Evolutionary conservation across 352 stramenopile species (phyloP), one percentile per base, ranked within the genome.

Genomic region (Globisporangium yorkense): DNA sequence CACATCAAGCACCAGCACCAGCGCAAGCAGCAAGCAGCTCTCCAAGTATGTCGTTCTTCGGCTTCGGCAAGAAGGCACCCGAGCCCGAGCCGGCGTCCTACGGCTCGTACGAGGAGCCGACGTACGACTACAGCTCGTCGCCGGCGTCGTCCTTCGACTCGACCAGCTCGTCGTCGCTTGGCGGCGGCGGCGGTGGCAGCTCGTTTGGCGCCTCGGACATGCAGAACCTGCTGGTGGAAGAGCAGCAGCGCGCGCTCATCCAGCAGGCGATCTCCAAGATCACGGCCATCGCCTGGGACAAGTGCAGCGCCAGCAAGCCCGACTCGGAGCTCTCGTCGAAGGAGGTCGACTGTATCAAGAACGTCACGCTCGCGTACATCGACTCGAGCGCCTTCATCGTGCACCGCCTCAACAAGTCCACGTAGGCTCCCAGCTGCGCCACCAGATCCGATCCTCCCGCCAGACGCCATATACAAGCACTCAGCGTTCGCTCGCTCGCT

Each of bases 241-340:
- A 96, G 70, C 87, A 96, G 72, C 82, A 93, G 70, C 85, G 84
- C 58, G 84, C 81, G 51, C 54, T 94, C 39, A 89, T 96, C 58
- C 87, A 94, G 64, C 80, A 93, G 65, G 85, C 86, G 50, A 82
- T 96, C 55, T 84, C 82, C 57, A 96, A 95, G 80, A 92, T 96
- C 67, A 92, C 87, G 54, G 80, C 84, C 20, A 78, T 95, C 54
- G 88, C 85, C 35, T 96, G 85, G 85, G 86, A 95, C 67, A 96
- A 92, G 66, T 96, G 87, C 67, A 92, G 82, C 66, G 82, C 79
- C 52, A 80, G 64, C 70, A 93, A 91, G 65, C 84, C 85, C 37
- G 86, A 94, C 67, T 74, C 74, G 57, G 80, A 90, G 62, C 83
- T 96, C 44, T 86, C 80, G 55, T 89, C 71, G 61, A 85, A 78